These are phyloP conservation scores for Fomitopsis schrenkii DNA, from an alignment of 1,284 basidiomycete genomes.

Conservation along the genomic window DNA sequence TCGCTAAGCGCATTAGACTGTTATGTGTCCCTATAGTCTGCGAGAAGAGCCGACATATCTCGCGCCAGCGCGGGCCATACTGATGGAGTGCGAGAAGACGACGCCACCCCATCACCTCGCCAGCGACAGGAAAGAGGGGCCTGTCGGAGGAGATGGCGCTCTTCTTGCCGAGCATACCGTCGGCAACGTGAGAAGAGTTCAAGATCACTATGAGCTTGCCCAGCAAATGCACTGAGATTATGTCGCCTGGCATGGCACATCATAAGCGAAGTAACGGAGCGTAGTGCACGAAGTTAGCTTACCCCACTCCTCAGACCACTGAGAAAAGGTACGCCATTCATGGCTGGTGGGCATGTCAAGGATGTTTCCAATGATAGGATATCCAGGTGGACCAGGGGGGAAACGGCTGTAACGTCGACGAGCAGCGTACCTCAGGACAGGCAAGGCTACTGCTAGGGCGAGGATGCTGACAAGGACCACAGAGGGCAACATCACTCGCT, in stretches of 20 bases:
- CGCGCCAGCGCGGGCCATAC: conserved; percentile 59
- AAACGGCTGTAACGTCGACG: conserved; percentile 7
- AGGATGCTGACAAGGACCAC: too few relatives aligned
- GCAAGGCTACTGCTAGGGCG: too few relatives aligned
- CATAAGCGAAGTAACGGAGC: background rate
- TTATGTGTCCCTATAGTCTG: conserved; percentile 23
- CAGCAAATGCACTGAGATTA: conserved; percentile 38
- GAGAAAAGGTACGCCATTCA: conserved; percentile 25
- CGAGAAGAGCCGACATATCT: conserved; percentile 42
- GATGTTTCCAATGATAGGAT: conserved; percentile 29
- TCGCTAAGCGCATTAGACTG: conserved; percentile 20
- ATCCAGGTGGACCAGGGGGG: conserved; percentile 29
- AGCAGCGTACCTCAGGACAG: too few relatives aligned
- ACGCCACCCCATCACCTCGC: conserved; percentile 65
- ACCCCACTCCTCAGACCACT: conserved; percentile 27
- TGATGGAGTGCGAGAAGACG: conserved; percentile 57
- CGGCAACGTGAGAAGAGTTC: conserved; percentile 48
- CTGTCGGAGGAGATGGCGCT: conserved; percentile 65
- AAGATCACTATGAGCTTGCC: conserved; percentile 59
- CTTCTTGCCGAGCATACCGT: conserved; percentile 65
- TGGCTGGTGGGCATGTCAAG: conserved; percentile 26
- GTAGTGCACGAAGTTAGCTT: background rate
- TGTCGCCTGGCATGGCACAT: conserved; percentile 15
- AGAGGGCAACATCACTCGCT: too few relatives aligned
- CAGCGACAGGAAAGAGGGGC: conserved; percentile 35